Conservation (phyloP, 1,139 yeast species). For the Magnusiomyces ingens region DNA sequence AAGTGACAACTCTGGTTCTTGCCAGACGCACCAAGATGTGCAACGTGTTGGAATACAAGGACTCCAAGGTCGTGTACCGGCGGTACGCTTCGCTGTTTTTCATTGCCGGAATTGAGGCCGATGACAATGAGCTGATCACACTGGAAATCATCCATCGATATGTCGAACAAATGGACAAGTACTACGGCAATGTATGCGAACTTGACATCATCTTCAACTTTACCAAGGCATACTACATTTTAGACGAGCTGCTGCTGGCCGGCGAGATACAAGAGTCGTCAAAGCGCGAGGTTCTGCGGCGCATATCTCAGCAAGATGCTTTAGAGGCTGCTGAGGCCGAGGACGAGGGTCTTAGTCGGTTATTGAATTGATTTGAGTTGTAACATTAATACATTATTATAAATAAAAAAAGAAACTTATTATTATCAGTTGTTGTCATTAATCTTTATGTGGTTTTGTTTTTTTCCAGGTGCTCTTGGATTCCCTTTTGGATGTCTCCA, state of each 20-base stretch:
- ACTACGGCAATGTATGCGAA: slow-evolving; percentile 95
- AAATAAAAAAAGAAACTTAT: background rate
- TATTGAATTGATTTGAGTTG: background rate
- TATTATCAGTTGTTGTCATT: background rate
- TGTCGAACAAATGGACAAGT: slow-evolving; percentile 94
- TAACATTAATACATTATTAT: background rate
- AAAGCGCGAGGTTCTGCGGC: slow-evolving; percentile 66
- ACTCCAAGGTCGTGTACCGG: slow-evolving; percentile 80
- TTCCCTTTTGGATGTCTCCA: slow-evolving; percentile 57
- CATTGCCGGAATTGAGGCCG: slow-evolving; percentile 75
- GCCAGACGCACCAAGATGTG: slow-evolving; percentile 92
- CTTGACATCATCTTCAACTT: slow-evolving; percentile 83
- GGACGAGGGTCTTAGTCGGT: slow-evolving; percentile 2
- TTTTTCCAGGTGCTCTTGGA: slow-evolving; percentile 43
- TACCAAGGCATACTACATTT: slow-evolving; percentile 82
- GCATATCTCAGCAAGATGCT: slow-evolving; percentile 75
- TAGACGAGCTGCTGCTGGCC: slow-evolving; percentile 76
- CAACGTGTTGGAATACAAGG: slow-evolving; percentile 86
- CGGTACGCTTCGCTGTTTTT: slow-evolving; percentile 91
- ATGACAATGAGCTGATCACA: slow-evolving; percentile 80
- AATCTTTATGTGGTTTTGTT: slow-evolving; percentile 31
- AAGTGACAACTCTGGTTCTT: slow-evolving; percentile 76
- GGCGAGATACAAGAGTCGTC: slow-evolving; percentile 85
- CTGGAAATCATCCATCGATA: slow-evolving; percentile 85
- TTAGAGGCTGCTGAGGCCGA: slow-evolving; percentile 51